These are phyloP conservation scores for Perilla frutescens DNA, from an alignment of 257 asterid genomes.

Conservation along the genomic window DNA sequence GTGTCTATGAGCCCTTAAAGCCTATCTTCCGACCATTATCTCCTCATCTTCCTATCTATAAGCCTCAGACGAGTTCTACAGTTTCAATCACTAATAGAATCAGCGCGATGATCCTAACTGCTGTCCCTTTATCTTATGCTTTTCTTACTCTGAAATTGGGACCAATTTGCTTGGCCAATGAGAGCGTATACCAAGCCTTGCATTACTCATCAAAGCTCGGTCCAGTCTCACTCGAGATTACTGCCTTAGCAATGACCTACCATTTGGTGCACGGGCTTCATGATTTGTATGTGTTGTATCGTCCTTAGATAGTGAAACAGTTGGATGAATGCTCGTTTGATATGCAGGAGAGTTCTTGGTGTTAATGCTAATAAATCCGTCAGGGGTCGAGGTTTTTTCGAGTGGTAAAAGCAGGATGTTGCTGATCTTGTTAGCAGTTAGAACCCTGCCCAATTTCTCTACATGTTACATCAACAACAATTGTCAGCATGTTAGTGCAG, in stretches of 20 bases:
- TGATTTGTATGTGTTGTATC: constrained; percentile 27
- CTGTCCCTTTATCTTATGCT: constrained; percentile 28
- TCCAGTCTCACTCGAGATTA: constrained; percentile 29
- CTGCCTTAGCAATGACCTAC: constrained; percentile 31
- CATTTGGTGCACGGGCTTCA: constrained; percentile 33
- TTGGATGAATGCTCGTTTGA: neutral
- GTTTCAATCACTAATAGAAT: constrained; percentile 36
- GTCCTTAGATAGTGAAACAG: neutral
- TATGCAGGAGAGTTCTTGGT: constrained; percentile 12
- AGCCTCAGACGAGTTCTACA: constrained; percentile 38
- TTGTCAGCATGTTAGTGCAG: constrained; percentile 4
- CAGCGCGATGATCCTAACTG: constrained; percentile 29
- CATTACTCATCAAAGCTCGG: constrained; percentile 33
- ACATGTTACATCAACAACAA: constrained; percentile 7
- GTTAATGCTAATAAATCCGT: constrained; percentile 19
- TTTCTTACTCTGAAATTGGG: constrained; percentile 35
- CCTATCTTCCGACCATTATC: constrained; percentile 37
- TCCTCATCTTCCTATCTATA: constrained; percentile 37
- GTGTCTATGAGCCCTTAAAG: constrained; percentile 32
- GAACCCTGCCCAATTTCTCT: constrained; percentile 13
- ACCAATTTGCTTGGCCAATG: constrained; percentile 36
- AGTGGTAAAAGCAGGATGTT: constrained; percentile 15
- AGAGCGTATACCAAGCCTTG: constrained; percentile 32
- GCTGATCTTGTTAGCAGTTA: constrained; percentile 11
- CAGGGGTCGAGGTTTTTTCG: neutral